Conservation (phyloP, 768 basidiomycete species). For the Russula virescens region DNA sequence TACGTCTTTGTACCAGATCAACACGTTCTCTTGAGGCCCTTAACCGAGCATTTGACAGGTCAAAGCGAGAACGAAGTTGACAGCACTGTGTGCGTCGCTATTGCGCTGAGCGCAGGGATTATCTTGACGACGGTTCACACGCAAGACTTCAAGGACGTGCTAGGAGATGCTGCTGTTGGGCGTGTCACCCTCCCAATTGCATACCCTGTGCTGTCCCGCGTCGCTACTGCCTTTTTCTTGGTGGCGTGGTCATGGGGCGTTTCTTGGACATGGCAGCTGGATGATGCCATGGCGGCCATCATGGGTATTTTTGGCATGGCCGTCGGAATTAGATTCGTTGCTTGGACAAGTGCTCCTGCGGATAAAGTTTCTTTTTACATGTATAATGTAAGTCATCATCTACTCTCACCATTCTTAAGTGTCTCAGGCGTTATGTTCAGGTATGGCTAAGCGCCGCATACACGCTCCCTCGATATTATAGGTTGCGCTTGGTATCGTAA, state of each 20-base stretch:
- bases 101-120: constrained; percentile 35
- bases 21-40: background rate
- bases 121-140: constrained; percentile 44
- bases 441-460: constrained; percentile 21
- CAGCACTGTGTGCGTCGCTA: constrained; percentile 30
- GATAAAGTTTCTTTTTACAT: constrained; percentile 25
- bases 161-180: constrained; percentile 38
- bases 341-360: constrained; percentile 10
- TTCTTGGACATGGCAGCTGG: constrained; percentile 34
- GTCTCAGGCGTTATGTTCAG: background rate
- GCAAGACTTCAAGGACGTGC: constrained; percentile 44
- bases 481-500: constrained; percentile 3
- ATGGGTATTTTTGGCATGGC: constrained; percentile 33
- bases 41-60: background rate
- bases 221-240: constrained; percentile 32
- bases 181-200: constrained; percentile 42
- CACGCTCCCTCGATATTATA: constrained; percentile 22
- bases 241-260: constrained; percentile 37
- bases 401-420: background rate
- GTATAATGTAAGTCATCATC: constrained; percentile 22
- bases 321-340: constrained; percentile 27
- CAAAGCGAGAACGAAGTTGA: constrained; percentile 24
- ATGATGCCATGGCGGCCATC: constrained; percentile 25
- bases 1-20: constrained; percentile 18
- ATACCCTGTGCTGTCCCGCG: constrained; percentile 33